A percentile compares a stretch with the other conserved stretches of the same genome.
Evolutionary conservation across 495 filamentous ascomycete species (phyloP).

Genomic region (Aspergillus conjunctus): DNA sequence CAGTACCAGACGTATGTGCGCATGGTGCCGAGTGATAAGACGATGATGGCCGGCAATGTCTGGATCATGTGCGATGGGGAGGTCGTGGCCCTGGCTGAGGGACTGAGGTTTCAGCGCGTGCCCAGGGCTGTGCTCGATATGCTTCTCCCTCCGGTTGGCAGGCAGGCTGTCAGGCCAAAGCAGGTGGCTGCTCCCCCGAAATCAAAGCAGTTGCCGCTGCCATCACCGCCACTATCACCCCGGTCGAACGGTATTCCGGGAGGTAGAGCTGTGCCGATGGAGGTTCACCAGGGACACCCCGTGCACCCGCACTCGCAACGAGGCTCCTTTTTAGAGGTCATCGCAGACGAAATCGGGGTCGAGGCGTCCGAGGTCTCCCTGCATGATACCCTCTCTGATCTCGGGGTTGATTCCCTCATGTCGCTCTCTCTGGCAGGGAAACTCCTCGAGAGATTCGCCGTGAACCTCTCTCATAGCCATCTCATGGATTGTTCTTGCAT

Average conservation of each 20-base stretch:
- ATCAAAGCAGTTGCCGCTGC: not conserved
- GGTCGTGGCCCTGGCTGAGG: not conserved
- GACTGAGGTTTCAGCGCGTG: not conserved
- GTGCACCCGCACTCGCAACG: too few relatives aligned
- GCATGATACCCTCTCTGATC: too few relatives aligned
- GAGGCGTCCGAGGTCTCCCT: too few relatives aligned
- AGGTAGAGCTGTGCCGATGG: too few relatives aligned
- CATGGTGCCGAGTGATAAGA: conserved; percentile 40
- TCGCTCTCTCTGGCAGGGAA: too few relatives aligned
- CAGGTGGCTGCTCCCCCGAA: not conserved
- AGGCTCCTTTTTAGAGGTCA: too few relatives aligned
- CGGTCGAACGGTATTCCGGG: not conserved
- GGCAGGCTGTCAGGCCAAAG: not conserved
- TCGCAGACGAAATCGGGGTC: too few relatives aligned
- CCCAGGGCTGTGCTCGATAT: not conserved
- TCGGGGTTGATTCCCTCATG: too few relatives aligned
- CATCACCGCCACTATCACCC: not conserved
- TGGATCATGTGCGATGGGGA: not conserved
- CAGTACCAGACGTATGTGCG: conserved; percentile 44
- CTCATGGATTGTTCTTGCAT: too few relatives aligned
- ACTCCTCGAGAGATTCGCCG: too few relatives aligned
- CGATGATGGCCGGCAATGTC: conserved; percentile 19
- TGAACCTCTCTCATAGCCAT: too few relatives aligned
- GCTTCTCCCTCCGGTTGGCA: not conserved
- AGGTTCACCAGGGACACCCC: too few relatives aligned